Conservation (phyloP, 2,329 filamentous ascomycete species). For the Stagonosporopsis chrysanthemi region DNA sequence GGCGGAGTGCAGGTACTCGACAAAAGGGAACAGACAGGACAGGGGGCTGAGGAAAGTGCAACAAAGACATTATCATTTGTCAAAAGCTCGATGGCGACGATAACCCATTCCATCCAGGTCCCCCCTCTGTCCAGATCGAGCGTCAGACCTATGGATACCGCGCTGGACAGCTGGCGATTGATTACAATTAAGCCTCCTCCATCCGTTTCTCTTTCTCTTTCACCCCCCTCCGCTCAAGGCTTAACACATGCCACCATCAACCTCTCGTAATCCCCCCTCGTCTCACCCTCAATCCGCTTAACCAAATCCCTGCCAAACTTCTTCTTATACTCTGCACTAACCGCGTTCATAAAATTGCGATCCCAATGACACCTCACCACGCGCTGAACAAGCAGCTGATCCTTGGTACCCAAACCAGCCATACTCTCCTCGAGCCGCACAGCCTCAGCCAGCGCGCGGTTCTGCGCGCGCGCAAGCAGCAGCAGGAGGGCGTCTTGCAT, state of each 20-base stretch:
- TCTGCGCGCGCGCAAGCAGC: slow-evolving; percentile 77
- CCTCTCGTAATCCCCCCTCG: slow-evolving; percentile 80
- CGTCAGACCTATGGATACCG: too few relatives aligned
- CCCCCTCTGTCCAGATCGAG: too few relatives aligned
- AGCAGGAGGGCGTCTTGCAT: slow-evolving; percentile 86
- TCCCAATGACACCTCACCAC: slow-evolving; percentile 88
- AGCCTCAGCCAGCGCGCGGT: slow-evolving; percentile 86
- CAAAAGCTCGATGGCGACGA: too few relatives aligned
- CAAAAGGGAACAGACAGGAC: too few relatives aligned
- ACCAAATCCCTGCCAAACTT: slow-evolving; percentile 73
- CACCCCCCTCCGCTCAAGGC: slow-evolving; percentile 17
- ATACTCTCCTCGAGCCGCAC: slow-evolving; percentile 84
- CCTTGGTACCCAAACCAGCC: slow-evolving; percentile 87
- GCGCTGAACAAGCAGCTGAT: slow-evolving; percentile 77
- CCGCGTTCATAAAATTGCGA: slow-evolving; percentile 72
- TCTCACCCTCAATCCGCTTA: slow-evolving; percentile 79
- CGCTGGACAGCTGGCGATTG: not conserved
- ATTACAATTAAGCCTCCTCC: not conserved
- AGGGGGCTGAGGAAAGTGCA: too few relatives aligned
- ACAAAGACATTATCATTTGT: too few relatives aligned
- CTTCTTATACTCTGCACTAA: slow-evolving; percentile 79
- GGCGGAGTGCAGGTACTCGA: too few relatives aligned
- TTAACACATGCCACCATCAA: slow-evolving; percentile 73
- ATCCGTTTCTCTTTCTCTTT: too few relatives aligned
- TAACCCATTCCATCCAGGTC: too few relatives aligned